Evolutionary conservation across 345 rosid species (phyloP), one percentile per base, ranked within the genome.

Genomic region (Citrus maxima): DNA sequence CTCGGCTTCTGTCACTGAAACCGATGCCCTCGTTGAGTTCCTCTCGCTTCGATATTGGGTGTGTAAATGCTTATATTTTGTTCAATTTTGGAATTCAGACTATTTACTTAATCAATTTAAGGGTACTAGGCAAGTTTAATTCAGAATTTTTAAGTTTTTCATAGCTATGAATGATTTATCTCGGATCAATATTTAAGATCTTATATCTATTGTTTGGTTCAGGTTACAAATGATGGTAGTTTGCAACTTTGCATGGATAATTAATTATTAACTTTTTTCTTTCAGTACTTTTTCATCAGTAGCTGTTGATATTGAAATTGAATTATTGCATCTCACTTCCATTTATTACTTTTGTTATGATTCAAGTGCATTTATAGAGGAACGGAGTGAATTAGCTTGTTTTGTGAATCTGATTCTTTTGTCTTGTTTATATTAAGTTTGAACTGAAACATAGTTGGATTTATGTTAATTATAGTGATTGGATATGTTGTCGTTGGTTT

Each of bases 11-110:
- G 88, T 85, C 40, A 76, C 86, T 5, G 85, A 87, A 54, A 77
- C 87, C 16, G 93, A 86, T 49, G 73, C 92, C 34, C 85, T 85
- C 54, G 87, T 85, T 51, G 92, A 93, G 82, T 89, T 91, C 56
- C 92, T 93, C 27, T 89, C 98, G 54, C 92, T 90, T 25, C 93
- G 92, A 10, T 95, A 93, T 80, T 95, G 98, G 98, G 98, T 95
- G 79, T 32, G 83, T 81, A 72, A 4, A 72, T 66, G 24, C 40
- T 58, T 27, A 12, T 30, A 42, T 38, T 18, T 51, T 51, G 54
- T 72, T 19, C 25, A 21, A 60, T 63, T 40, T 46, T 35, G 16
- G 10, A 1, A 25, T 27, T 49, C 16, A 30, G 24, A n/a, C 37
- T 58, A n/a, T 21, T 13, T 71, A 19, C 58, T 18, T 18, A 27